phyloP scores from a whole-genome alignment of 768 basidiomycete species.

The Kwoniella mangroviensis region DNA sequence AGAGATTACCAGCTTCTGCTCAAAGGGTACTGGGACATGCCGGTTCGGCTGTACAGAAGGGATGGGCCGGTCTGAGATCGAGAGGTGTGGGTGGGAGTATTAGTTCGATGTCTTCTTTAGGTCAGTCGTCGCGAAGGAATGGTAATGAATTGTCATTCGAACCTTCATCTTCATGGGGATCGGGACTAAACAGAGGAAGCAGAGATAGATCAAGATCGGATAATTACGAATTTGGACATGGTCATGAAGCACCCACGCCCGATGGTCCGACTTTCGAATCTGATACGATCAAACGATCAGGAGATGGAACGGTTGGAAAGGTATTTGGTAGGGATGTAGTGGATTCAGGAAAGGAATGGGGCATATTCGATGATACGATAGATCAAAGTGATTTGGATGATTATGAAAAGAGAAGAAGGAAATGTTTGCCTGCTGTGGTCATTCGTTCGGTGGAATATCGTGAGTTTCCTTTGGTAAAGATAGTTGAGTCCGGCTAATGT shows the following conservation, averaged over 20 bases:
- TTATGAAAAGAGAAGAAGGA: conserved; percentile 34
- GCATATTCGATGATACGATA: conserved; percentile 31
- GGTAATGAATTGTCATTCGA: conserved; percentile 1
- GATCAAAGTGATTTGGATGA: conserved; percentile 18
- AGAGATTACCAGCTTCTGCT: conserved; percentile 40
- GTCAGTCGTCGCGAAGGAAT: conserved; percentile 13
- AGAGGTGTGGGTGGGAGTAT: conserved; percentile 47
- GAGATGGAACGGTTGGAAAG: conserved; percentile 23
- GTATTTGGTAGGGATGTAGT: conserved; percentile 51
- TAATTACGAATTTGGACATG: conserved; percentile 27
- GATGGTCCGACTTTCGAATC: conserved; percentile 45
- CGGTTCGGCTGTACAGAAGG: conserved; percentile 50
- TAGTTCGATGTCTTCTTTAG: conserved; percentile 32
- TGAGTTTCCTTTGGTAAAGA: conserved; percentile 28
- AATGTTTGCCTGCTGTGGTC: conserved; percentile 50
- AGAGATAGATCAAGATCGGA: conserved; percentile 33
- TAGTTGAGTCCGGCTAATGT: conserved; percentile 8
- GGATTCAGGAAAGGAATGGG: conserved; percentile 41
- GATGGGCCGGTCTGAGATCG: conserved; percentile 49
- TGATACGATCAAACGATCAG: conserved; percentile 29
- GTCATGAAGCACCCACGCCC: background rate
- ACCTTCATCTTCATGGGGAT: conserved; percentile 25
- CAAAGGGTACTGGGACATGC: conserved; percentile 45
- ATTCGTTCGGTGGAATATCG: conserved; percentile 53
- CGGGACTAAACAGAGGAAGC: conserved; percentile 22